Base-by-base conservation (phyloP, 257 asterid species). In the Solanum bulbocastanum region DNA sequence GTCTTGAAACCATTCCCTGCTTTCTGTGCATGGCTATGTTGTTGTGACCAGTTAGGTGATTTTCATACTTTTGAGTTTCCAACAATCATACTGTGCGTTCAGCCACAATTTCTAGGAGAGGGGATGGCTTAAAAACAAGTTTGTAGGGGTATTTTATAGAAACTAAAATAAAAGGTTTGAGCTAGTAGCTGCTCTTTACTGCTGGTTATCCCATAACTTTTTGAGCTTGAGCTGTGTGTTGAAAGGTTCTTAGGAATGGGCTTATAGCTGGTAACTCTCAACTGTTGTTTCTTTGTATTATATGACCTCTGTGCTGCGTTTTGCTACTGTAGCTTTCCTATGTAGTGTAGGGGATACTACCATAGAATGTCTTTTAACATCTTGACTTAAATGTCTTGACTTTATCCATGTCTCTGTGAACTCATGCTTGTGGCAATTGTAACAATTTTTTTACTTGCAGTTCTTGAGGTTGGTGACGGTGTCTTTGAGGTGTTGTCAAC, bases 391-490 rank as follows among this genome's bases (percentile, higher is more conserved):
- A n/a, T 7, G 9, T 1, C 20, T 75, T 39, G 62, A 76, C 44
- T 22, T 74, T 49, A 32, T 82, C 30, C 33, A 49, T 32, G 30
- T 49, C 69, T 30, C 66, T 49, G 86, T 11, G 69, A 36, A 30
- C 22, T 49, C 37, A 82, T 82, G 8, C 44, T 22, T 49, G 69
- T 52, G 71, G 27, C 44, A 49, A 49, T 10, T 49, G 44, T 52
- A 49, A 33, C 27, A 10, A 30, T 2, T 30, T 32, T 30, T 30
- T 49, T 49, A 11, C 69, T 27, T 90, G 89, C 85, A 96, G 99
- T 96, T 90, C 99, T 95, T 85, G 99, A 96, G 92, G 99, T 96
- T 76, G 99, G 99, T 85, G 99, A 96, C 88, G 99, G 99, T 86
- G 99, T 96, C 86, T 96, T 96, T 39, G 99, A 96, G 94, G 99